phyloP scores from a whole-genome alignment of 2,329 filamentous ascomycete species.

The Scorias spongiosa region DNA sequence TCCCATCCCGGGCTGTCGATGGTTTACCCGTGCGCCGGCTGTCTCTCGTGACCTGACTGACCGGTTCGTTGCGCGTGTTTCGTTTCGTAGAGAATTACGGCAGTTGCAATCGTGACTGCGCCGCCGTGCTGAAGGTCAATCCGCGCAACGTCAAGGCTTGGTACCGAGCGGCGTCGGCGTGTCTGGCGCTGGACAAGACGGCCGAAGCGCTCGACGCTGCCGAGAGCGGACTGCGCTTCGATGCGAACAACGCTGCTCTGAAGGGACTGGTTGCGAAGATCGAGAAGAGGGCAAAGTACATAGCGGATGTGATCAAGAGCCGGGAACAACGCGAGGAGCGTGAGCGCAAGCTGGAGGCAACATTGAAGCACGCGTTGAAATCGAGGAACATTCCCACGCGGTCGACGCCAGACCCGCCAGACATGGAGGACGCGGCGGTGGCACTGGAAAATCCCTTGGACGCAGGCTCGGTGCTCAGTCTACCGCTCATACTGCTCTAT shows the following conservation, averaged over 20 bases:
- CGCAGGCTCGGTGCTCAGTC: conserved; percentile 52
- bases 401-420: conserved; percentile 55
- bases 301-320: conserved; percentile 40
- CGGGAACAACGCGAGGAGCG: conserved; percentile 42
- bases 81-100: conserved; percentile 59
- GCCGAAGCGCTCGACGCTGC: conserved; percentile 69
- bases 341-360: conserved; percentile 40
- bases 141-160: conserved; percentile 73
- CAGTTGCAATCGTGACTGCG: conserved; percentile 72
- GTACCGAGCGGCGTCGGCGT: conserved; percentile 68
- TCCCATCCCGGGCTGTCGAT: background rate
- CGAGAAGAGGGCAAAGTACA: conserved; percentile 37
- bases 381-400: conserved; percentile 57
- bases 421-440: conserved; percentile 72
- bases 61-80: background rate
- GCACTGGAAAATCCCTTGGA: conserved; percentile 58
- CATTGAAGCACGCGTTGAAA: conserved; percentile 39
- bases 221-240: conserved; percentile 56
- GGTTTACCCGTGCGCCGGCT: conserved; percentile 2
- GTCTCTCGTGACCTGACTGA: conserved; percentile 2
- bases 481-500: conserved; percentile 76
- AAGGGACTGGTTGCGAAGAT: conserved; percentile 48
- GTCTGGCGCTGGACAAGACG: conserved; percentile 64
- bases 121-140: conserved; percentile 63
- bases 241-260: conserved; percentile 54